A percentile compares a stretch with the other conserved stretches of the same genome.
Evolutionary conservation across 176 grass and related monocot species (phyloP).

Genomic region (barley (Hordeum vulgare)): DNA sequence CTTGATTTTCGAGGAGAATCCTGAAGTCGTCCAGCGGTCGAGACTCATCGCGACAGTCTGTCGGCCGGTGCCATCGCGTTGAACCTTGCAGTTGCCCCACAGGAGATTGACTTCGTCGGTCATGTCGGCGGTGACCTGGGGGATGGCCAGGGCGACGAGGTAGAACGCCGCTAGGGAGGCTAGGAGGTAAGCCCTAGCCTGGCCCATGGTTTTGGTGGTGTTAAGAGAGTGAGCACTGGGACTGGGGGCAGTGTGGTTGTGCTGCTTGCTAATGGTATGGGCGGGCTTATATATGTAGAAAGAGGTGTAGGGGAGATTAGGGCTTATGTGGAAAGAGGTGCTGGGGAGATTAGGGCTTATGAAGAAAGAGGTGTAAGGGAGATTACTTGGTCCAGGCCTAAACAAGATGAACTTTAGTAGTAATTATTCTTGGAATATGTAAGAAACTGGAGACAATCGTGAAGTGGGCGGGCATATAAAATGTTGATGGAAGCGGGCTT

Average conservation of each 20-base stretch:
- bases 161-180: slow-evolving; percentile 34
- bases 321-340: no score
- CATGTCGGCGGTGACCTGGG: slow-evolving; percentile 20
- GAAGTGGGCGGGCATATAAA: background rate
- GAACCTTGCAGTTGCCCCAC: slow-evolving; percentile 31
- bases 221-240: background rate
- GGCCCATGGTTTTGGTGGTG: slow-evolving; percentile 37
- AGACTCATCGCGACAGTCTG: slow-evolving; percentile 37
- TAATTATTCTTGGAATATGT: slow-evolving; percentile 18
- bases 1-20: slow-evolving; percentile 41
- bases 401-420: background rate
- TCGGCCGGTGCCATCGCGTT: slow-evolving; percentile 15
- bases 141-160: background rate
- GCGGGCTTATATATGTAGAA: slow-evolving; percentile 2
- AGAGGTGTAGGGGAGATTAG: no score
- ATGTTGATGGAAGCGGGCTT: background rate
- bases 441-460: slow-evolving; percentile 10
- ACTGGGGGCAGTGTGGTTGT: background rate
- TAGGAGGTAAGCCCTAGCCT: slow-evolving; percentile 40
- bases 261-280: background rate
- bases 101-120: slow-evolving; percentile 18
- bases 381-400: background rate
- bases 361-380: background rate
- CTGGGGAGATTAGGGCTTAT: background rate
- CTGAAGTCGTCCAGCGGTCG: slow-evolving; percentile 11